A percentile compares a stretch with the other conserved stretches of the same genome.
phyloP scores from a whole-genome alignment of 2,329 filamentous ascomycete genomes.

The Aquanectria penicillioides region DNA sequence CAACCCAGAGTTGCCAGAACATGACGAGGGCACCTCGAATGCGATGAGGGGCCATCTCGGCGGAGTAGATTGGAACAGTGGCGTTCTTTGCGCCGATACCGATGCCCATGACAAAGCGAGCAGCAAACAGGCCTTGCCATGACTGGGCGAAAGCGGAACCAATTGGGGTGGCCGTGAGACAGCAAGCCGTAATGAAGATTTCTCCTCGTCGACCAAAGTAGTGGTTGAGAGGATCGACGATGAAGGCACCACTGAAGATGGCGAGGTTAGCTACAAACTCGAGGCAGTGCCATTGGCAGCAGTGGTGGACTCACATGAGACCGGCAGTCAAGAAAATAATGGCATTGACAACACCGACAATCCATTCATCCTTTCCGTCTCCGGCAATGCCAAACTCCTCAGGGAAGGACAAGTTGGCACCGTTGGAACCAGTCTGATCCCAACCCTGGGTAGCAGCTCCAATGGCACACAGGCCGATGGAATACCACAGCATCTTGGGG shows the following conservation, averaged over 20 bases:
- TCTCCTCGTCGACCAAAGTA: conserved; percentile 73
- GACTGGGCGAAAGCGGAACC: conserved; percentile 65
- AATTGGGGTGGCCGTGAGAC: conserved; percentile 46
- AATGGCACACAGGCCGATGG: conserved; percentile 64
- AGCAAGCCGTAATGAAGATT: conserved; percentile 69
- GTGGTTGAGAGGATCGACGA: conserved; percentile 67
- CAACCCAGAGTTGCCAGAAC: conserved; percentile 69
- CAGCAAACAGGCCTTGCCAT: conserved; percentile 73
- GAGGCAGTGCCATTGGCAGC: background rate
- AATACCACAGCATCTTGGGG: conserved; percentile 52
- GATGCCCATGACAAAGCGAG: conserved; percentile 74
- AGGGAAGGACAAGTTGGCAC: conserved; percentile 70
- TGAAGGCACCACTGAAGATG: conserved; percentile 31
- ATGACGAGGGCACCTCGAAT: conserved; percentile 81
- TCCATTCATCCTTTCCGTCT: conserved; percentile 56
- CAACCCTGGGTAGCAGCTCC: conserved; percentile 69
- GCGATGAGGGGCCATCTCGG: conserved; percentile 73
- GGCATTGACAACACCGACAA: conserved; percentile 47
- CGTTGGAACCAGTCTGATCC: conserved; percentile 72
- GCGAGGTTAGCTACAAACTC: conserved; percentile 3
- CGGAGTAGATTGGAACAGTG: conserved; percentile 76
- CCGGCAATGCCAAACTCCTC: conserved; percentile 49
- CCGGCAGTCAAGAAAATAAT: conserved; percentile 58
- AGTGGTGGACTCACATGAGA: conserved; percentile 59
- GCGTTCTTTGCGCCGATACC: conserved; percentile 73